Conservation (phyloP, 2,329 filamentous ascomycete species). For the Arthrobotrys entomopaga region DNA sequence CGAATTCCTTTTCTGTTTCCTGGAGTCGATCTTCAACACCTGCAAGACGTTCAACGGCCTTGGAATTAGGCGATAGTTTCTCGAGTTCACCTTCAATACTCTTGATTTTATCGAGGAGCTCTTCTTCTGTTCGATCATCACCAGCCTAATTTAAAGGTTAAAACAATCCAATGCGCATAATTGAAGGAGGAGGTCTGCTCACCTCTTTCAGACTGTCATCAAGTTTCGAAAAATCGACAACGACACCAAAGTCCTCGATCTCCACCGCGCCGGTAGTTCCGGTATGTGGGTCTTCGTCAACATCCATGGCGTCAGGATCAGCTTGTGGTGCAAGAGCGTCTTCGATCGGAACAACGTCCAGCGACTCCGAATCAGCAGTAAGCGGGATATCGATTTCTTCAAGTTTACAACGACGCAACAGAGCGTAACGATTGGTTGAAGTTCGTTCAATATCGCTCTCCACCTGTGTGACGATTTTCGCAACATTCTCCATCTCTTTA, state of each 20-base stretch:
- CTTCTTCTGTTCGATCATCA: conserved; percentile 68
- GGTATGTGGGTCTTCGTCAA: conserved; percentile 74
- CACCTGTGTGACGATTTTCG: conserved; percentile 79
- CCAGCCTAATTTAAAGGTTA: conserved; percentile 46
- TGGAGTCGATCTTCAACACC: conserved; percentile 84
- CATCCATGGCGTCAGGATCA: conserved; percentile 89
- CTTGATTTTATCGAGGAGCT: conserved; percentile 79
- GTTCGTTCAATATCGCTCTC: conserved; percentile 88
- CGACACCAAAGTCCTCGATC: conserved; percentile 89
- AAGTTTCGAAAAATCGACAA: conserved; percentile 83
- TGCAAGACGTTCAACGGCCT: conserved; percentile 89
- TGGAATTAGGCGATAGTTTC: conserved; percentile 96
- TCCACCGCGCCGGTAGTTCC: conserved; percentile 69
- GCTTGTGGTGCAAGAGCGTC: conserved; percentile 76
- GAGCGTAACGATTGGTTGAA: conserved; percentile 81
- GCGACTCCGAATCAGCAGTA: conserved; percentile 72
- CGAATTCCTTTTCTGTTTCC: conserved; percentile 87
- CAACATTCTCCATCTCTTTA: conserved; percentile 79
- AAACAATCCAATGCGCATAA: not conserved
- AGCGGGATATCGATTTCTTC: conserved; percentile 92
- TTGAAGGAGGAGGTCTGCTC: conserved; percentile 60
- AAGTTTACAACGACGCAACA: conserved; percentile 88
- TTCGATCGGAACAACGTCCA: conserved; percentile 88
- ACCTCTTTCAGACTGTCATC: conserved; percentile 84
- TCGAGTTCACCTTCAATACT: conserved; percentile 81